Base-by-base conservation (phyloP, 805 yeast species). In the Saturnispora mendoncae region DNA sequence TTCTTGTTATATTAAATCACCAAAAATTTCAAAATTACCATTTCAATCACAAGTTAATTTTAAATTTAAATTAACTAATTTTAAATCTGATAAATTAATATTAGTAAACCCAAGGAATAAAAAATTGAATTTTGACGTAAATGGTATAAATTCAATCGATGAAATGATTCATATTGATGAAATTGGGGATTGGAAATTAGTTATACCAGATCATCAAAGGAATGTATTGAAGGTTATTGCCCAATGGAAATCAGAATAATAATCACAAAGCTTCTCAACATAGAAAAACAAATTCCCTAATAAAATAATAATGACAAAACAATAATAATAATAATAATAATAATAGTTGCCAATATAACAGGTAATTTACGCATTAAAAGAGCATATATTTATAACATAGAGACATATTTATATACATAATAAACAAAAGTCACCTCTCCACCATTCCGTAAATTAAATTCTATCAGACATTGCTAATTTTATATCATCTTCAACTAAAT, bases 101-200 rank as follows among this genome's bases (percentile, higher is more conserved):
- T 61, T 90, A 14, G 87, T 86, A 54, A 73, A 92, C 0, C 98
- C 98, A 2, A 74, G 84, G 2, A 96, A 96, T 0, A 78, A 80
- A 47, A 74, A 84, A 46, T 72, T 71, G 50, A 76, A 80, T 50
- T 61, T 88, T 41, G 58, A 58, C 12, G 71, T 74, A 44, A 63
- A 63, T 29, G 81, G 72, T 37, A 67, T 68, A 2, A 57, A 62
- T 1, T 57, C 69, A 0, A 84, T 80, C 77, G 80, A 73, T 45
- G 56, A 73, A n/a, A 66, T 70, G 32, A 64, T 82, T 19, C 72
- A 72, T 44, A 67, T 85, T 43, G 72, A 70, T 46, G 96, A 88
- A 55, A 57, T 63, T 1, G 98, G 98, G 2, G 57, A 71, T 14
- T 92, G 95, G 85, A 71, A 88, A 43, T 90, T 86, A 2, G 70